A percentile compares a stretch with the other conserved stretches of the same genome.
These are phyloP conservation scores for Russula virescens DNA, from an alignment of 768 basidiomycete species.

Conservation along the genomic window DNA sequence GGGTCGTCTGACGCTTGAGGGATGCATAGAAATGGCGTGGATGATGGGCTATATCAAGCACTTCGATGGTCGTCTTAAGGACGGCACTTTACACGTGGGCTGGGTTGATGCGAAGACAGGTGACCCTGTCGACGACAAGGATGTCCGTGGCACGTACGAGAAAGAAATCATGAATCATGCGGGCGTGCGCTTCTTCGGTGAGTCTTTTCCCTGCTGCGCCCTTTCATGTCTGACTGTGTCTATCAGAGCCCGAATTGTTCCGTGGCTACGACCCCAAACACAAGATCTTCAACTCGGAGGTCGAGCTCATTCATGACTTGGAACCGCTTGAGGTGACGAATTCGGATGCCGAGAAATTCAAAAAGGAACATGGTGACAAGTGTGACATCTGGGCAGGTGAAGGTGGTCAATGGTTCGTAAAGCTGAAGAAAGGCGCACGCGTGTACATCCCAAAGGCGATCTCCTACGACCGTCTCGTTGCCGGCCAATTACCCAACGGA, in stretches of 20 bases:
- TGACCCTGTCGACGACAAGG: conserved; percentile 97
- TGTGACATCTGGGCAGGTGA: conserved; percentile 92
- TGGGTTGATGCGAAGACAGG: conserved; percentile 95
- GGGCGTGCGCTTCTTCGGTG: conserved; percentile 92
- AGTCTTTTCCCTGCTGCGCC: not conserved
- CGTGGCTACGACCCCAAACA: conserved; percentile 96
- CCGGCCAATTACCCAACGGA: conserved; percentile 94
- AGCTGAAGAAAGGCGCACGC: conserved; percentile 97
- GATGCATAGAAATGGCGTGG: conserved; percentile 99
- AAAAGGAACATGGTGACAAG: conserved; percentile 93
- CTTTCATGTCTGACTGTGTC: not conserved
- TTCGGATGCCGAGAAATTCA: conserved; percentile 90
- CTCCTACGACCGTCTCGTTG: conserved; percentile 90
- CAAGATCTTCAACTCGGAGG: conserved; percentile 95
- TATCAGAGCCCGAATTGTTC: conserved; percentile 91
- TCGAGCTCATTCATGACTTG: conserved; percentile 93
- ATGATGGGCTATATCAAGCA: conserved; percentile 99
- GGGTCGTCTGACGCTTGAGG: conserved; percentile 96
- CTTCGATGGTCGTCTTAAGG: conserved; percentile 94
- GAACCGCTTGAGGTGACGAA: conserved; percentile 93
- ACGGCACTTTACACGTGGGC: conserved; percentile 88
- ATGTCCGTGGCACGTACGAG: conserved; percentile 89
- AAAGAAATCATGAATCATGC: conserved; percentile 88
- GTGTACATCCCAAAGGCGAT: conserved; percentile 92
- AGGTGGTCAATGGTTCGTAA: conserved; percentile 95